Percentiles rank a stretch among this genome's conserved stretches.
Evolutionary conservation across 169 alveolate genomes (phyloP).

Genomic region (Babesia bigemina): DNA sequence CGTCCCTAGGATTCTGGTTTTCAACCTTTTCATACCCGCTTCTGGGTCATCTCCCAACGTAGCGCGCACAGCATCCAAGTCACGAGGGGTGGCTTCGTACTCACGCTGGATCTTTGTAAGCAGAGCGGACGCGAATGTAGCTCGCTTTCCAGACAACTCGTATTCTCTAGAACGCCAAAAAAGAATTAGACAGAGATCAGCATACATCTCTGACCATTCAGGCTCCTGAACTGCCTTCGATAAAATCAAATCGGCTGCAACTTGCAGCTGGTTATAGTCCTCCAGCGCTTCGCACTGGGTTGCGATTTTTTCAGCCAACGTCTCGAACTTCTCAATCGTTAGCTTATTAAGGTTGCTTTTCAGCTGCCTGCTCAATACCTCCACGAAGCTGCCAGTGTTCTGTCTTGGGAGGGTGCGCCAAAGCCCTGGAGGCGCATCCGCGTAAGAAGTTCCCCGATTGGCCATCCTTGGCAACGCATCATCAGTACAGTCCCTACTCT

Average conservation of each 20-base stretch:
- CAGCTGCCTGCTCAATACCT: slow-evolving; percentile 71
- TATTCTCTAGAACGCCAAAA: slow-evolving; percentile 82
- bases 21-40: slow-evolving; percentile 71
- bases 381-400: slow-evolving; percentile 25
- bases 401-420: slow-evolving; percentile 54
- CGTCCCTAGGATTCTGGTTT: slow-evolving; percentile 85
- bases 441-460: neutral
- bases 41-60: slow-evolving; percentile 58
- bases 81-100: slow-evolving; percentile 76
- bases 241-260: slow-evolving; percentile 78
- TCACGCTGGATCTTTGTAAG: slow-evolving; percentile 75
- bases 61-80: slow-evolving; percentile 70
- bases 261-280: slow-evolving; percentile 76
- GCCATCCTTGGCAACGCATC: neutral
- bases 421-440: slow-evolving; percentile 9
- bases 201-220: slow-evolving; percentile 91
- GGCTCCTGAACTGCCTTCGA: slow-evolving; percentile 89
- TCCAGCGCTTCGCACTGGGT: slow-evolving; percentile 76
- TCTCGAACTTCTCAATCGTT: slow-evolving; percentile 88
- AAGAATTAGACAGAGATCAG: slow-evolving; percentile 87
- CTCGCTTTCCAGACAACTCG: slow-evolving; percentile 71
- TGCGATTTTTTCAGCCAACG: slow-evolving; percentile 87
- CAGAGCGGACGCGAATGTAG: slow-evolving; percentile 76
- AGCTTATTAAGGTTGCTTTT: slow-evolving; percentile 85
- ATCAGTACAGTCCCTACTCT: neutral